Evolutionary conservation across 2,329 filamentous ascomycete genomes (phyloP), one percentile per base, ranked within the genome.

Genomic region (Ophiobolus disseminans): DNA sequence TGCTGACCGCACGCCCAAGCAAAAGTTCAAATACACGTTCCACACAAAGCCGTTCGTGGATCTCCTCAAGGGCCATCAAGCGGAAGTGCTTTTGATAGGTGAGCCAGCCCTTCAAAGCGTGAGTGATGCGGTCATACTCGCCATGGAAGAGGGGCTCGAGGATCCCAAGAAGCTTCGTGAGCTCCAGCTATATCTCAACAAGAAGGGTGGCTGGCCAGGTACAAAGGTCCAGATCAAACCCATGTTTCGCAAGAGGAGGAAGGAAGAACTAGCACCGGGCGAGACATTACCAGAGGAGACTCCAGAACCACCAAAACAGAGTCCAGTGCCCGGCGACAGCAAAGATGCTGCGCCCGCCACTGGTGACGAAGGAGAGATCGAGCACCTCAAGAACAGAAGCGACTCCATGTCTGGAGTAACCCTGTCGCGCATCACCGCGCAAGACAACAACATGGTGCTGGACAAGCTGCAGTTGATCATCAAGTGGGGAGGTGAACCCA

Each of bases 151-250:
- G 62, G 89, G 88, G 1, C 78, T 91, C 16, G 94, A 99, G 72
- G 95, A 99, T 65, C 81, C 81, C 39, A 85, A 84, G 40, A 99
- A 99, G 75, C 85, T 99, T n/a, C 87, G 85, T 57, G 80, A 90
- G 32, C 80, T 99, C 40, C 87, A 89, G 49, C 93, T 93, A 55
- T 93, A 95, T 5, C 78, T 99, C 5, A 86, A 90, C 32, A 95
- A 94, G 75, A 99, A 99, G 73, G 91, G 92, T 1, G 86, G 86
- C 16, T 97, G 93, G 89, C 87, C 91, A 3, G 94, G 94, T 0
- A 99, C 94, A 1, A 99, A 99, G 73, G 91, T 99, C 2, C 94
- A 99, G 74, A 97, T 99, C 71, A 99, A 99, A 74, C 94, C 94
- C 8, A 96, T 99, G 91, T 99, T 99, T 74, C 86, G 92, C 41